A percentile compares a stretch with the other conserved stretches of the same genome.
phyloP scores from a whole-genome alignment of 2,329 filamentous ascomycete genomes.

The Sphaerulina musiva region DNA sequence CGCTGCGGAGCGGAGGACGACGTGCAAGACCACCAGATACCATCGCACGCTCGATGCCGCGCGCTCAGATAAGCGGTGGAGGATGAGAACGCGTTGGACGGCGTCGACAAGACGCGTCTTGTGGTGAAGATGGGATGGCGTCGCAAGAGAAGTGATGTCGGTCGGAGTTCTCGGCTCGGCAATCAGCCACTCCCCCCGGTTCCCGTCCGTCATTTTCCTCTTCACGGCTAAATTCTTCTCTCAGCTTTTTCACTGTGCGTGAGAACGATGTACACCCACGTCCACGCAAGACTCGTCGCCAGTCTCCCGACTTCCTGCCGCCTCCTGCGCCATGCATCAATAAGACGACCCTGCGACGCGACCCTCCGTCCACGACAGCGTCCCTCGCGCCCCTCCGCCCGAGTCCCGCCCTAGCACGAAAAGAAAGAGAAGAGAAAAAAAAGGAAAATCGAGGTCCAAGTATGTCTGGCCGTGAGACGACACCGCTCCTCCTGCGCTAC shows the following conservation, averaged over 20 bases:
- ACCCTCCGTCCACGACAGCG: neutral
- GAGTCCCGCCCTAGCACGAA: neutral
- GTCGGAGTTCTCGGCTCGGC: neutral
- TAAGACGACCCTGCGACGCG: neutral
- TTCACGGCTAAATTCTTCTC: neutral
- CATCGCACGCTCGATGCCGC: too few species aligned
- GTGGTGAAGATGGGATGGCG: neutral
- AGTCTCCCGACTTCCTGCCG: neutral
- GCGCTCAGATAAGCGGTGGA: neutral
- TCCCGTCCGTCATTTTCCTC: neutral
- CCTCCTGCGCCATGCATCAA: neutral
- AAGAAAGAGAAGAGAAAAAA: too few species aligned
- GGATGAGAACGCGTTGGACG: neutral
- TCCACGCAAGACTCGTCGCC: too few species aligned
- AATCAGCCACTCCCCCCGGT: too few species aligned
- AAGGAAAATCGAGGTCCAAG: neutral
- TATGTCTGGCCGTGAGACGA: constrained; percentile 1
- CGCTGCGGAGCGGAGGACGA: neutral
- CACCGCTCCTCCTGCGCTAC: neutral
- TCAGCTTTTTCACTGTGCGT: too few species aligned
- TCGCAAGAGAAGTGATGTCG: neutral
- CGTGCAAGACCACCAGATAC: too few species aligned
- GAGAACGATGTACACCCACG: neutral
- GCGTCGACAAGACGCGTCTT: neutral
- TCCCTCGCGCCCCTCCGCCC: neutral